These are phyloP conservation scores for Colletotrichum incanum DNA, from an alignment of 2,329 filamentous ascomycete species.

Conservation along the genomic window DNA sequence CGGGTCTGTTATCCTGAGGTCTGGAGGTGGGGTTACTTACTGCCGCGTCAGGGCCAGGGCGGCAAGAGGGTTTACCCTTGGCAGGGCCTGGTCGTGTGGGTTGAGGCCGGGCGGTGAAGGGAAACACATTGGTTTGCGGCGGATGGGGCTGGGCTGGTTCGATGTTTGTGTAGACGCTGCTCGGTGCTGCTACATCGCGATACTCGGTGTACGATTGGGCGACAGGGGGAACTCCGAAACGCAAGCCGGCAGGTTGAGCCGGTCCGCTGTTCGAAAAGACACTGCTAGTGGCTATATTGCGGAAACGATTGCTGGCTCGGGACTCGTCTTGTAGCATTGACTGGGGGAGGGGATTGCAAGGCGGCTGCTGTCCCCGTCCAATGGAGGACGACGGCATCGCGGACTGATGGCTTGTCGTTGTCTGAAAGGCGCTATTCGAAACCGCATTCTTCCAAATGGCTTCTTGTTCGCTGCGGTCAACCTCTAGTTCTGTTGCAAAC, in stretches of 20 bases:
- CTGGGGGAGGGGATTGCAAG: neutral
- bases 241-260: neutral
- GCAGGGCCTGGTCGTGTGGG: neutral
- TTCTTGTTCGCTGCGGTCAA: neutral
- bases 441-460: neutral
- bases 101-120: neutral
- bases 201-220: neutral
- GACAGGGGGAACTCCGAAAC: neutral
- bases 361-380: neutral
- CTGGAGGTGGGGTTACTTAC: conserved; percentile 29
- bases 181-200: conserved; percentile 1
- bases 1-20: conserved; percentile 22
- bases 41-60: conserved; percentile 4
- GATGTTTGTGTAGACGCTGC: conserved; percentile 9
- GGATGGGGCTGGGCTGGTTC: conserved; percentile 12
- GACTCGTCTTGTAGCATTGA: conserved; percentile 1
- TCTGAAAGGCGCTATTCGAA: neutral
- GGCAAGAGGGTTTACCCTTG: neutral
- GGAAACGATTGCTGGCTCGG: conserved; percentile 3
- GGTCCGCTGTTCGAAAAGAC: neutral
- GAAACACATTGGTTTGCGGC: neutral
- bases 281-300: neutral
- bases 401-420: neutral
- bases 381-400: neutral
- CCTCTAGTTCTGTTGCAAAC: neutral